Percentiles rank a stretch among this genome's conserved stretches.
Conservation (phyloP, 768 basidiomycete species). For the Termitomyces sp. region DNA sequence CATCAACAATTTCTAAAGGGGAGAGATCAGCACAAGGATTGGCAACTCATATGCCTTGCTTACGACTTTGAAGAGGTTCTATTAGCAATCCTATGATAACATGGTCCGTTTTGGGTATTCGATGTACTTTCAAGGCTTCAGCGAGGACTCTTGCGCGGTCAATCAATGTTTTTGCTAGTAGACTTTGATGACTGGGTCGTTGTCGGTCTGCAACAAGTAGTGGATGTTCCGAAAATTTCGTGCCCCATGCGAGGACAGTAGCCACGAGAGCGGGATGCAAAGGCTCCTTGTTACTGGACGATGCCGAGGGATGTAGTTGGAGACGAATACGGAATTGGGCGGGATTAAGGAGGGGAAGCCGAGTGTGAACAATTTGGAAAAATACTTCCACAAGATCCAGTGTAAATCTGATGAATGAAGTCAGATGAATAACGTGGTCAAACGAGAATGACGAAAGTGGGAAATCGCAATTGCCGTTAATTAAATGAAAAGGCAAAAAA, state of each 20-base stretch:
- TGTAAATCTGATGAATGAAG: slow-evolving; percentile 58
- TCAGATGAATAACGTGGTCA: slow-evolving; percentile 10
- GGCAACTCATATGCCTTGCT: slow-evolving; percentile 30
- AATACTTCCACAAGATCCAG: slow-evolving; percentile 92
- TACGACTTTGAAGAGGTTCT: slow-evolving; percentile 84
- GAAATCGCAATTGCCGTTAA: slow-evolving; percentile 13
- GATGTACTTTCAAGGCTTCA: slow-evolving; percentile 83
- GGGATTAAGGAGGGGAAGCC: slow-evolving; percentile 84
- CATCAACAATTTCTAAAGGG: slow-evolving; percentile 61
- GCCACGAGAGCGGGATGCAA: slow-evolving; percentile 76
- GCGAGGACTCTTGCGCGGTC: slow-evolving; percentile 81
- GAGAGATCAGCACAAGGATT: slow-evolving; percentile 8
- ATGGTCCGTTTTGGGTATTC: slow-evolving; percentile 73
- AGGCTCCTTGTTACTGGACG: slow-evolving; percentile 33
- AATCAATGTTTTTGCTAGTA: slow-evolving; percentile 71
- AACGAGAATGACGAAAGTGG: slow-evolving; percentile 9
- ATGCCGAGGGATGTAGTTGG: slow-evolving; percentile 32
- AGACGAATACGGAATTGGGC: slow-evolving; percentile 73
- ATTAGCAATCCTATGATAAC: slow-evolving; percentile 78
- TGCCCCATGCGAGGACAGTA: slow-evolving; percentile 86
- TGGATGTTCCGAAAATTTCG: slow-evolving; percentile 90
- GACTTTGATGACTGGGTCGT: slow-evolving; percentile 65
- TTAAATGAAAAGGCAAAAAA: slow-evolving; percentile 19
- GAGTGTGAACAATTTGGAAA: slow-evolving; percentile 88
- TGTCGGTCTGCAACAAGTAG: slow-evolving; percentile 74